phyloP scores from a whole-genome alignment of 345 rosid genomes.

The Clarkia xantiana region DNA sequence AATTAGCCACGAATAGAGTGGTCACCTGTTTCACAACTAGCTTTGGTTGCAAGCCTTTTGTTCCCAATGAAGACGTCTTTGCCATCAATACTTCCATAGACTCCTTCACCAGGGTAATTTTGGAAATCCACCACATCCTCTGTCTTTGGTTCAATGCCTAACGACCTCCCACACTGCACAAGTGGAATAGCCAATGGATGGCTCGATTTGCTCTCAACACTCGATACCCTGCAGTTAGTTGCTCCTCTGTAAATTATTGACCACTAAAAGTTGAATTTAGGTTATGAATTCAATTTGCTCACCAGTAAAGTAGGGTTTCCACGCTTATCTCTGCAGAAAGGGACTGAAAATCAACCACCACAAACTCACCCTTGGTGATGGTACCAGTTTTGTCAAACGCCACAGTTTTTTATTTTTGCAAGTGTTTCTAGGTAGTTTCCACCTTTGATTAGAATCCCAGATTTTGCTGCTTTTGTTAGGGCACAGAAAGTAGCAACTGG shows the following conservation, averaged over 20 bases:
- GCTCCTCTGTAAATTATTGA: too few relatives aligned
- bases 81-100: conserved; percentile 63
- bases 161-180: conserved; percentile 44
- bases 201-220: conserved; percentile 79
- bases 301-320: conserved; percentile 56
- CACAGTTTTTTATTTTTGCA: conserved; percentile 47
- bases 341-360: conserved; percentile 45
- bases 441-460: conserved; percentile 79
- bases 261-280: not conserved
- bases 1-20: not conserved
- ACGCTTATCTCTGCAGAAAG: conserved; percentile 26
- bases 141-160: conserved; percentile 55
- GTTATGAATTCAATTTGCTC: not conserved
- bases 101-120: conserved; percentile 84
- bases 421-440: conserved; percentile 68
- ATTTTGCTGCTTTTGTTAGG: conserved; percentile 67
- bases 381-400: conserved; percentile 96
- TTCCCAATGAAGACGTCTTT: conserved; percentile 54
- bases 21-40: conserved; percentile 49
- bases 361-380: conserved; percentile 76
- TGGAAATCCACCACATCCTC: conserved; percentile 50
- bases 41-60: conserved; percentile 48
- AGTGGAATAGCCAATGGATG: conserved; percentile 87
- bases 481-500: conserved; percentile 91
- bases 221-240: conserved; percentile 51